A percentile compares a stretch with the other conserved stretches of the same genome.
These are phyloP conservation scores for Plectranthus barbatus DNA, from an alignment of 257 asterid species.

Conservation along the genomic window DNA sequence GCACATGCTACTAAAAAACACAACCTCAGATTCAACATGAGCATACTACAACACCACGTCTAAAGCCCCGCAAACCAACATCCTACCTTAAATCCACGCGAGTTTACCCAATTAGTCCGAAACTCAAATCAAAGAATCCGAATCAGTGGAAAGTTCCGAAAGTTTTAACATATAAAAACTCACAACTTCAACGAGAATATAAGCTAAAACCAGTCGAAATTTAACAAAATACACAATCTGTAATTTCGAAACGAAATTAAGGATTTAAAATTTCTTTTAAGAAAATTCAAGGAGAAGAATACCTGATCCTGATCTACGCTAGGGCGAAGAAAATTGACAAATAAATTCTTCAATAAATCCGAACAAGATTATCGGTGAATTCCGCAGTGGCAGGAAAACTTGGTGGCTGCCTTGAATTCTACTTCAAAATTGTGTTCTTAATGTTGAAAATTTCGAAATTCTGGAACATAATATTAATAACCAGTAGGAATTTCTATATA, in stretches of 20 bases:
- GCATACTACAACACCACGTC: slow-evolving; percentile 10
- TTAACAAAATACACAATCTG: background rate
- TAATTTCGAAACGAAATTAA: slow-evolving; percentile 2
- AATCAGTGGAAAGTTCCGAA: background rate
- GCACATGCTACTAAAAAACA: slow-evolving; percentile 8
- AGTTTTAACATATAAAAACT: background rate
- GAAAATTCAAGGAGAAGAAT: background rate
- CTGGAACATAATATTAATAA: no score
- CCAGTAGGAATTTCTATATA: no score
- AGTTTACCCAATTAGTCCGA: background rate
- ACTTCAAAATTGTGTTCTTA: no score
- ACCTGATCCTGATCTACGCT: slow-evolving; percentile 38
- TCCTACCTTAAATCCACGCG: background rate
- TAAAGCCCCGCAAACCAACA: slow-evolving; percentile 6
- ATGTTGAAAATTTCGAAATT: no score
- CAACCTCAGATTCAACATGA: slow-evolving; percentile 16
- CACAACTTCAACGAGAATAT: background rate
- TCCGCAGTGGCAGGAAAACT: background rate
- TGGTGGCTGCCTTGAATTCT: no score
- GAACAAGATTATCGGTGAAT: slow-evolving; percentile 5
- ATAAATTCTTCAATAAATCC: background rate
- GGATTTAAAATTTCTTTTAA: background rate
- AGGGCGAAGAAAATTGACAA: slow-evolving; percentile 10
- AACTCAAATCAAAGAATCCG: background rate
- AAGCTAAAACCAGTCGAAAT: slow-evolving; percentile 8